Evolutionary conservation across 1,284 basidiomycete species (phyloP).

Genomic region (Heliocybe sulcata): DNA sequence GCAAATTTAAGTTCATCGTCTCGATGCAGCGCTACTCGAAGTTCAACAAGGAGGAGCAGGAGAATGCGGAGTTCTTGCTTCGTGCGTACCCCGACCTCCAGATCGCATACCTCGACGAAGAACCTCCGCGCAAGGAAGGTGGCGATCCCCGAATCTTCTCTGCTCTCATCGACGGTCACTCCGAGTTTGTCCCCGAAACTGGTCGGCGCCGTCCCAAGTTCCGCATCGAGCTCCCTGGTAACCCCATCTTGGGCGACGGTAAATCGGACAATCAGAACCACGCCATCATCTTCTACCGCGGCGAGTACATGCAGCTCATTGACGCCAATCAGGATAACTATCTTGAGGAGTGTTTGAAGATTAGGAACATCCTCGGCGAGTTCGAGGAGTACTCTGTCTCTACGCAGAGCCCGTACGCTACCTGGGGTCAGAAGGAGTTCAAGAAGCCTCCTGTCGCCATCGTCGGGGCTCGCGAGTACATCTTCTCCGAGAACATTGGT

Average conservation of each 20-base stretch:
- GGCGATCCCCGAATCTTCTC: constrained; percentile 96
- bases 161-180: constrained; percentile 95
- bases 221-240: constrained; percentile 96
- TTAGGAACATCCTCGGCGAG: constrained; percentile 95
- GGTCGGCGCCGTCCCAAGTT: constrained; percentile 94
- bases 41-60: constrained; percentile 99
- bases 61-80: constrained; percentile 97
- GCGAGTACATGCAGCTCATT: constrained; percentile 98
- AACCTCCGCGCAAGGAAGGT: constrained; percentile 88
- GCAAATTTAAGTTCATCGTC: constrained; percentile 99
- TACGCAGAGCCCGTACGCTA: constrained; percentile 86
- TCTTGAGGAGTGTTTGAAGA: constrained; percentile 98
- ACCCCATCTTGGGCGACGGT: constrained; percentile 98
- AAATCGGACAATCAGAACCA: constrained; percentile 99
- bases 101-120: constrained; percentile 98
- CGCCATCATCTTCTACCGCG: constrained; percentile 98
- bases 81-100: constrained; percentile 99
- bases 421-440: constrained; percentile 85
- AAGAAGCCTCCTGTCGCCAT: constrained; percentile 90
- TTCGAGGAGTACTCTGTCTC: constrained; percentile 93
- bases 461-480: constrained; percentile 98
- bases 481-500: constrained; percentile 99
- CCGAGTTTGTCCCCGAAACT: constrained; percentile 87
- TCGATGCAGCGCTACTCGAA: constrained; percentile 99
- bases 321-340: constrained; percentile 99